Conservation (phyloP, 1,284 basidiomycete genomes). For the Moniliophthora roreri region DNA sequence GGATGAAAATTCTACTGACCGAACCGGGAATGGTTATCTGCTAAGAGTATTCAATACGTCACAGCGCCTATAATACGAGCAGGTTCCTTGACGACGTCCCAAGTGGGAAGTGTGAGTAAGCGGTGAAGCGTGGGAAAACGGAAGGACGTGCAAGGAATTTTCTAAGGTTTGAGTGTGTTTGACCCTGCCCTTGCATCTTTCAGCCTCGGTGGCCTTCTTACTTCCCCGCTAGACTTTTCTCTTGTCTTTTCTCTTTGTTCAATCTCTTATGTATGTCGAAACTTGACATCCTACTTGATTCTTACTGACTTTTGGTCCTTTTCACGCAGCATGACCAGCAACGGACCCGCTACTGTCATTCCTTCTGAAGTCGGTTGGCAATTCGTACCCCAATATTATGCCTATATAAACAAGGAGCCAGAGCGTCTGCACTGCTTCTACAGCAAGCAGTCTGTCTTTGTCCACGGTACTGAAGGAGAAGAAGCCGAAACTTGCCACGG, state of each 20-base stretch:
- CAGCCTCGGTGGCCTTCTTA: constrained; percentile 5
- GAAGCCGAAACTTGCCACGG: constrained; percentile 87
- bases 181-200: constrained; percentile 5
- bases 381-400: constrained; percentile 96
- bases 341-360: constrained; percentile 48
- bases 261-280: no score
- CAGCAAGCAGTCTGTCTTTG: constrained; percentile 96
- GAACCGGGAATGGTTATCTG: no score
- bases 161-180: constrained; percentile 8
- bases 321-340: constrained; percentile 25
- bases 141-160: constrained; percentile 5
- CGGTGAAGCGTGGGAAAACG: constrained; percentile 5
- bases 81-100: no score
- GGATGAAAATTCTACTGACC: no score
- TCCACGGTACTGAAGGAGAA: constrained; percentile 95
- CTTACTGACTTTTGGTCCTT: background rate
- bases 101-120: background rate
- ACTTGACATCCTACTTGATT: background rate
- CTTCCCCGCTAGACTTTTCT: constrained; percentile 6
- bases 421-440: constrained; percentile 98
- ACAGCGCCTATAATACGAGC: no score
- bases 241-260: constrained; percentile 2
- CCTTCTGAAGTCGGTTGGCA: constrained; percentile 95
- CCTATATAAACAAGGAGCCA: constrained; percentile 97
- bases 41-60: no score